Percentiles rank a stretch among this genome's conserved stretches.
Conservation (phyloP, 2,329 filamentous ascomycete genomes). For the Chrysoporthe deuterocubensis region DNA sequence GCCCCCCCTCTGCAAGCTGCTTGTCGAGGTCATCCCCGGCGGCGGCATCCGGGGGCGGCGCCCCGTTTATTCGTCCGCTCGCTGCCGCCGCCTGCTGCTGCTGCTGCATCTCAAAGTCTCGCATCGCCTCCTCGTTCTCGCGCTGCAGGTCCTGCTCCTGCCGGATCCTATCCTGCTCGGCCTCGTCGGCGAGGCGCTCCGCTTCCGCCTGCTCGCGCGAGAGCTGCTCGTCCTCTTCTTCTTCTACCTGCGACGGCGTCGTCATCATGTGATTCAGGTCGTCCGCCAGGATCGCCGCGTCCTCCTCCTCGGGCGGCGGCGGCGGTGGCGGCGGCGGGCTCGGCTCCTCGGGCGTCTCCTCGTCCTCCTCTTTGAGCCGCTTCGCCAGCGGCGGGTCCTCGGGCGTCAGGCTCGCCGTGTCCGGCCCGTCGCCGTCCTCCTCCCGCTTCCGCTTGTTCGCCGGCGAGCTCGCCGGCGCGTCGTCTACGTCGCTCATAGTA, state of each 20-base stretch:
- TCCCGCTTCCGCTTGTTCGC: slow-evolving; percentile 70
- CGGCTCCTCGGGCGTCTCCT: slow-evolving; percentile 47
- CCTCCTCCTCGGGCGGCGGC: slow-evolving; percentile 41
- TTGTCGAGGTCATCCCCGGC: slow-evolving; percentile 14
- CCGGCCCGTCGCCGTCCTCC: slow-evolving; percentile 43
- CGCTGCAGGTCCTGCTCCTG: slow-evolving; percentile 43
- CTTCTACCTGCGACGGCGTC: slow-evolving; percentile 55
- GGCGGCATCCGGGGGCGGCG: slow-evolving; percentile 1
- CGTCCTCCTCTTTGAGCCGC: slow-evolving; percentile 56
- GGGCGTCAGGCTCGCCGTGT: slow-evolving; percentile 49
- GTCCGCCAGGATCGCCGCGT: slow-evolving; percentile 41
- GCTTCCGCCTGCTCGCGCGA: slow-evolving; percentile 58
- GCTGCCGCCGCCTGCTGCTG: slow-evolving; percentile 22
- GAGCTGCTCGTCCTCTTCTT: slow-evolving; percentile 34
- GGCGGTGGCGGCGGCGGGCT: slow-evolving; percentile 46
- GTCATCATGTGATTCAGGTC: slow-evolving; percentile 43
- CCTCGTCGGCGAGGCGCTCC: slow-evolving; percentile 55
- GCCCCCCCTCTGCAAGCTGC: slow-evolving; percentile 14
- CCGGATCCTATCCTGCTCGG: slow-evolving; percentile 38
- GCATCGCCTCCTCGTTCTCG: slow-evolving; percentile 45
- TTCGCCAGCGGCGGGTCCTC: slow-evolving; percentile 62
- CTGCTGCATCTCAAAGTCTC: slow-evolving; percentile 40
- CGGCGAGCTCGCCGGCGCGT: slow-evolving; percentile 50
- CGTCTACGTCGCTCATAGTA: slow-evolving; percentile 49
- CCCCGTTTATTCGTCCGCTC: slow-evolving; percentile 16